Conservation (phyloP, 345 rosid genomes). For the Eucalyptus cloeziana region DNA sequence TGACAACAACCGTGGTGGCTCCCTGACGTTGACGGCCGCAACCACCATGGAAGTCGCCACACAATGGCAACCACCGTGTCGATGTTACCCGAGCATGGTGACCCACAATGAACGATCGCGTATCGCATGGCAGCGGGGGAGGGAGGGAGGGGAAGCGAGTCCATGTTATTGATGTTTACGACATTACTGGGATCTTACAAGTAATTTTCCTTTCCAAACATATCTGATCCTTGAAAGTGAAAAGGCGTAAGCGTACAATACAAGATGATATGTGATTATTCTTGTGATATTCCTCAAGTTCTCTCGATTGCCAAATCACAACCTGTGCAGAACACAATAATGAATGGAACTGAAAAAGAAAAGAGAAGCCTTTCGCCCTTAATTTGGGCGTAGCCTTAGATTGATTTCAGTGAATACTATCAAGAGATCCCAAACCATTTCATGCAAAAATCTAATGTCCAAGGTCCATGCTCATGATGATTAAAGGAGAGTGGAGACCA, state of each 20-base stretch:
- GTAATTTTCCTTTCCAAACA: background rate
- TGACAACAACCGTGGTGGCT: background rate
- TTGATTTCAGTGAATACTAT: background rate
- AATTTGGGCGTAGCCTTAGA: background rate
- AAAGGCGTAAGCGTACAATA: background rate
- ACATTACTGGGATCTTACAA: background rate
- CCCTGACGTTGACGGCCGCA: background rate
- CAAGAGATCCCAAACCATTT: background rate
- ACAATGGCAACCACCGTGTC: background rate
- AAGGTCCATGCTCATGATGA: background rate
- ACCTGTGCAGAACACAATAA: background rate
- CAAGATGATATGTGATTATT: background rate
- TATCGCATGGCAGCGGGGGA: background rate
- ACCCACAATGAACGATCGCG: background rate
- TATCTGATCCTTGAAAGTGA: background rate
- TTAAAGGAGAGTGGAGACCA: background rate
- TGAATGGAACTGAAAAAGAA: background rate
- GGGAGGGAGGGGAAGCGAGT: background rate
- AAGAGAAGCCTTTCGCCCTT: background rate
- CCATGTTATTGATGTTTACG: background rate
- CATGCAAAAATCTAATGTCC: background rate
- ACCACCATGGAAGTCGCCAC: background rate
- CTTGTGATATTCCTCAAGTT: background rate
- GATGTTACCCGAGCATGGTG: background rate
- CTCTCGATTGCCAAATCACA: background rate